Conservation (phyloP, 495 filamentous ascomycete species). For the Aspergillus heteromorphus region DNA sequence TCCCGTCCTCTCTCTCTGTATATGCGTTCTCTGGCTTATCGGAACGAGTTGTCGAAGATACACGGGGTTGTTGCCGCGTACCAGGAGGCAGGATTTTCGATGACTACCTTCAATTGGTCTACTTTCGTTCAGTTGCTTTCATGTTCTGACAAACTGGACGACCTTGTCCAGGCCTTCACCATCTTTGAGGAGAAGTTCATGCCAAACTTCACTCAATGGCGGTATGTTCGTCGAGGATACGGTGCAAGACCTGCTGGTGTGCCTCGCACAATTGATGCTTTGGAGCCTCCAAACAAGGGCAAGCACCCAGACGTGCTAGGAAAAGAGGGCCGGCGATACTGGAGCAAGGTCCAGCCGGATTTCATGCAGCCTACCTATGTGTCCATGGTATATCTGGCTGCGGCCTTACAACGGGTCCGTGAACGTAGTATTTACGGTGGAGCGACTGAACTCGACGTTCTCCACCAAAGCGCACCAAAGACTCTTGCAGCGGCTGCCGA, state of each 20-base stretch:
- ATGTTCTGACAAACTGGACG: slow-evolving; percentile 25
- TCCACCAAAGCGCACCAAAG: slow-evolving; percentile 39
- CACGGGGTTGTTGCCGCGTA: slow-evolving; percentile 46
- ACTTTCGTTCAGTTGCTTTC: slow-evolving; percentile 47
- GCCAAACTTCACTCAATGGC: slow-evolving; percentile 70
- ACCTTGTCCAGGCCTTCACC: slow-evolving; percentile 52
- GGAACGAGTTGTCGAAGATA: slow-evolving; percentile 43
- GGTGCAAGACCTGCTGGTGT: slow-evolving; percentile 26
- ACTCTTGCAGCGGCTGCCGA: slow-evolving; percentile 47
- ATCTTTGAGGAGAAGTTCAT: slow-evolving; percentile 70
- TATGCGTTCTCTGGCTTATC: slow-evolving; percentile 49
- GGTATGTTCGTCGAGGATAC: slow-evolving; percentile 25
- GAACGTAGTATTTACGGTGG: slow-evolving; percentile 28
- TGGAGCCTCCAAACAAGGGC: slow-evolving; percentile 13
- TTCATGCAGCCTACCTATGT: slow-evolving; percentile 47
- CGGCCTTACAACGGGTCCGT: slow-evolving; percentile 39
- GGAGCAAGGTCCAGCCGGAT: slow-evolving; percentile 32
- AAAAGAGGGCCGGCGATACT: slow-evolving; percentile 24
- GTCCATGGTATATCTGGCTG: slow-evolving; percentile 51
- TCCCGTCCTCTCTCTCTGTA: slow-evolving; percentile 53
- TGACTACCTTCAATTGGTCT: slow-evolving; percentile 55
- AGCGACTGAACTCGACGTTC: slow-evolving; percentile 22
- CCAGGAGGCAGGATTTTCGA: slow-evolving; percentile 54
- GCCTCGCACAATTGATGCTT: slow-evolving; percentile 23
- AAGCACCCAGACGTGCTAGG: slow-evolving; percentile 24